These are phyloP conservation scores for Fomitopsis palustris DNA, from an alignment of 1,284 basidiomycete genomes.

Conservation along the genomic window DNA sequence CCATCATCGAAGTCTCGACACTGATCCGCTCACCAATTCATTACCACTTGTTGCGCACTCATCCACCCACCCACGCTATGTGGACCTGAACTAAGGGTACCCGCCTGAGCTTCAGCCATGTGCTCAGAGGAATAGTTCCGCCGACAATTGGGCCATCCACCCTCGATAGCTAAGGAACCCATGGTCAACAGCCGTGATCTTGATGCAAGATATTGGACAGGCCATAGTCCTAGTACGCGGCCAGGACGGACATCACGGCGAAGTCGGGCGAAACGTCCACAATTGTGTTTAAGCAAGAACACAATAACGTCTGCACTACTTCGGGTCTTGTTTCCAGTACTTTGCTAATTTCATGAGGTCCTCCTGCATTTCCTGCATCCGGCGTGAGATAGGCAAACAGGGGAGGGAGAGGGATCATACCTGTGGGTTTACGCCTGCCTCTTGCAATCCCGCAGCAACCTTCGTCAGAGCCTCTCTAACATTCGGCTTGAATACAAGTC, in stretches of 20 bases:
- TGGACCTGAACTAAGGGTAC: too few species aligned
- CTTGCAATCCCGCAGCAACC: conserved; percentile 49
- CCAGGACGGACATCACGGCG: background rate
- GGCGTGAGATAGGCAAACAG: background rate
- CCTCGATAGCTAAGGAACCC: too few species aligned
- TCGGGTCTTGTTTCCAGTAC: background rate
- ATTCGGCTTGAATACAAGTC: conserved; percentile 48
- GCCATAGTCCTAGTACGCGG: too few species aligned
- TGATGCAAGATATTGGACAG: too few species aligned
- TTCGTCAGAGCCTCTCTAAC: conserved; percentile 46
- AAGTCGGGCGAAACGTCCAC: background rate
- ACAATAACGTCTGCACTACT: background rate
- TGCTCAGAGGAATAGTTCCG: too few species aligned
- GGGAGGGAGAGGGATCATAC: conserved; percentile 19
- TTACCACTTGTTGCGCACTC: too few species aligned
- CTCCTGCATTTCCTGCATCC: conserved; percentile 16
- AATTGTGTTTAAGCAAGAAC: background rate
- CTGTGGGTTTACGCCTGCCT: conserved; percentile 53
- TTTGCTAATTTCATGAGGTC: conserved; percentile 18
- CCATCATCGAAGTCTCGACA: too few species aligned
- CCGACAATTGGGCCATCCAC: too few species aligned
- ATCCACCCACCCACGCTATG: too few species aligned
- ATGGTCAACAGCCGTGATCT: too few species aligned
- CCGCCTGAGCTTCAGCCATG: too few species aligned
- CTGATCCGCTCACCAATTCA: too few species aligned